phyloP scores from a whole-genome alignment of 2,329 filamentous ascomycete species.

The Trichothecium sympodiale region DNA sequence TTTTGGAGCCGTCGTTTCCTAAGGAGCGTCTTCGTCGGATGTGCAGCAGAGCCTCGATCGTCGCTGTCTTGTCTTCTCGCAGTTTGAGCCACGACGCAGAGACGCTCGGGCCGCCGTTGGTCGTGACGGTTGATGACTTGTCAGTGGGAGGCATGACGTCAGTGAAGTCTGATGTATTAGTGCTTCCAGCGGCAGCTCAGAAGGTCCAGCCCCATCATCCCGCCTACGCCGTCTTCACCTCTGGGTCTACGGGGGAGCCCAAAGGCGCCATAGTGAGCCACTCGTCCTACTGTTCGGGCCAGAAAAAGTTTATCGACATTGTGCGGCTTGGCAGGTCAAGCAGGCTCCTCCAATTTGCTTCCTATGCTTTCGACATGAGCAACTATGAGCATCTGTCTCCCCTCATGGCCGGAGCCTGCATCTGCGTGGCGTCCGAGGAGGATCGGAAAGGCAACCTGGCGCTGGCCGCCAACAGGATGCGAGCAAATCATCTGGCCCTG shows the following conservation, averaged over 20 bases:
- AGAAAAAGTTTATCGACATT: neutral
- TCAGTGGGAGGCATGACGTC: too few relatives aligned
- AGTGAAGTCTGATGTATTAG: too few relatives aligned
- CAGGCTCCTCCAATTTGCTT: neutral
- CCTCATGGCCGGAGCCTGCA: neutral
- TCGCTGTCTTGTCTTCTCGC: too few relatives aligned
- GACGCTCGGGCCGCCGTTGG: neutral
- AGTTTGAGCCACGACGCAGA: too few relatives aligned
- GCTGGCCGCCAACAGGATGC: too few relatives aligned
- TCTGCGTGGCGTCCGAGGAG: neutral
- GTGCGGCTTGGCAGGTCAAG: too few relatives aligned
- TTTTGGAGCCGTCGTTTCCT: neutral
- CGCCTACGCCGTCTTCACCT: neutral
- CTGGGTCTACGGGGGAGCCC: neutral
- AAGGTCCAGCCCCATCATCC: too few relatives aligned
- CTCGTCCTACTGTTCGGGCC: neutral
- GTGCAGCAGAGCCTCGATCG: neutral
- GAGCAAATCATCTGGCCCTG: too few relatives aligned
- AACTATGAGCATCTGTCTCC: conserved; percentile 1
- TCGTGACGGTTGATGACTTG: neutral
- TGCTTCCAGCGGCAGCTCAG: too few relatives aligned
- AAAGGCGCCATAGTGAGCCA: conserved; percentile 1
- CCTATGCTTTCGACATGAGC: neutral
- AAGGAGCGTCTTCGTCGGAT: neutral
- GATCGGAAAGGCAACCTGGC: too few relatives aligned